These are phyloP conservation scores for Aspergillus aculeatus DNA, from an alignment of 2,329 filamentous ascomycete species.

Conservation along the genomic window DNA sequence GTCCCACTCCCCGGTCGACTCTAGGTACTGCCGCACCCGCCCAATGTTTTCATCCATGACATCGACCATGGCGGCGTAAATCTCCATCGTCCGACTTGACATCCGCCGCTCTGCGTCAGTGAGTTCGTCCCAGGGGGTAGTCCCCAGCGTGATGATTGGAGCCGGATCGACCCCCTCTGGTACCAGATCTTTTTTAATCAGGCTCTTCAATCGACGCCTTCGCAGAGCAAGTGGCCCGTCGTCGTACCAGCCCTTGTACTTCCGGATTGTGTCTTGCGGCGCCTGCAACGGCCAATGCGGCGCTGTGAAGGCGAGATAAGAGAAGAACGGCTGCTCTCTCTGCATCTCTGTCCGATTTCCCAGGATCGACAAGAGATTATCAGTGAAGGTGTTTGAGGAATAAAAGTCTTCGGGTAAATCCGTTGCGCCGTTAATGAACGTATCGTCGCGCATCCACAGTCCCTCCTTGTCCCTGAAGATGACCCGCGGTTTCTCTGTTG, in stretches of 20 bases:
- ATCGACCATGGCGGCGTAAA: slow-evolving; percentile 53
- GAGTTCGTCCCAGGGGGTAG: slow-evolving; percentile 45
- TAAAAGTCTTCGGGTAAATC: slow-evolving; percentile 28
- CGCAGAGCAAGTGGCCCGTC: slow-evolving; percentile 51
- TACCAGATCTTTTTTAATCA: slow-evolving; percentile 48
- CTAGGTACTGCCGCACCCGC: slow-evolving; percentile 47
- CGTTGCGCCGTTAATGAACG: slow-evolving; percentile 16
- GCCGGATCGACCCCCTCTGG: slow-evolving; percentile 44
- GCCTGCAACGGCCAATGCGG: slow-evolving; percentile 57
- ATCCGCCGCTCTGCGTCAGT: slow-evolving; percentile 38
- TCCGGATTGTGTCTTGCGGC: slow-evolving; percentile 46
- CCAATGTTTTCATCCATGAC: slow-evolving; percentile 48
- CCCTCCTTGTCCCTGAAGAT: slow-evolving; percentile 10
- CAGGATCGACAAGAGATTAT: slow-evolving; percentile 29
- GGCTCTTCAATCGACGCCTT: slow-evolving; percentile 43
- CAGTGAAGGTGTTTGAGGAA: slow-evolving; percentile 31
- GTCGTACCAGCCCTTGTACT: slow-evolving; percentile 52
- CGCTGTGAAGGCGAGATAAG: slow-evolving; percentile 50
- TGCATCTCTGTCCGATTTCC: slow-evolving; percentile 28
- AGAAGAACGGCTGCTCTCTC: slow-evolving; percentile 46
- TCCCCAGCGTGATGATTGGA: slow-evolving; percentile 42
- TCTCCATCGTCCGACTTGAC: slow-evolving; percentile 50
- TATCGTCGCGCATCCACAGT: slow-evolving; percentile 12
- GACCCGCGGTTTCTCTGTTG: slow-evolving; percentile 6
- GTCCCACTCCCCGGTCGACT: slow-evolving; percentile 48